Conservation (phyloP, 2,329 filamentous ascomycete genomes). For the Nemania diffusa region DNA sequence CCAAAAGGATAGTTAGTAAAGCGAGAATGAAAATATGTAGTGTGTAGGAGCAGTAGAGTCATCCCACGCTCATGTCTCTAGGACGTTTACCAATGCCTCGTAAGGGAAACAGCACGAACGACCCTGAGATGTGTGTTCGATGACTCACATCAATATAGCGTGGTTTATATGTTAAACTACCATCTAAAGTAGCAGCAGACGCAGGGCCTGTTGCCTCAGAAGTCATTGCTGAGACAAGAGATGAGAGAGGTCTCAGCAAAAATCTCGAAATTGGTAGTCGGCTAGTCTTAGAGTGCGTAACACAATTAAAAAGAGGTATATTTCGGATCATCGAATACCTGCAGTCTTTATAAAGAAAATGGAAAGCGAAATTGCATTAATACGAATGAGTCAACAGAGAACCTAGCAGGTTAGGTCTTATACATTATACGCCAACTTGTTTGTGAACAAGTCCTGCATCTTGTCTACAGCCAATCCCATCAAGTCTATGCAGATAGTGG, state of each 20-base stretch:
- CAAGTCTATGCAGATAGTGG: neutral
- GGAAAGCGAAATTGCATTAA: neutral
- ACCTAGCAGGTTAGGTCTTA: neutral
- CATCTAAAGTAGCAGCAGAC: slow-evolving; percentile 31
- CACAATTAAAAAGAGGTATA: slow-evolving; percentile 25
- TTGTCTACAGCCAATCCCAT: neutral
- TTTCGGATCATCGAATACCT: slow-evolving; percentile 33
- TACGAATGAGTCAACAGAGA: slow-evolving; percentile 25
- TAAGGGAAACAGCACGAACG: neutral
- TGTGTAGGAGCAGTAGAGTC: neutral
- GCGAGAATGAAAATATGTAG: neutral
- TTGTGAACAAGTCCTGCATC: neutral
- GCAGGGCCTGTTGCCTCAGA: slow-evolving; percentile 37
- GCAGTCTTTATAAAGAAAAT: neutral
- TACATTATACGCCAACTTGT: neutral
- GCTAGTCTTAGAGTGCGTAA: slow-evolving; percentile 28
- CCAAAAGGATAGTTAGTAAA: slow-evolving; percentile 14
- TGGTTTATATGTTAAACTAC: slow-evolving; percentile 54
- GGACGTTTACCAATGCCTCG: neutral
- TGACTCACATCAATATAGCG: slow-evolving; percentile 71
- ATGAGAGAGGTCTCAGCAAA: slow-evolving; percentile 34
- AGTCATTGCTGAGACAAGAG: slow-evolving; percentile 42
- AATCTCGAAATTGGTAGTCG: slow-evolving; percentile 14
- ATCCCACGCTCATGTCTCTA: neutral
- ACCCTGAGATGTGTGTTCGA: neutral